phyloP scores from a whole-genome alignment of 768 basidiomycete species.

The Baorangia bicolor region DNA sequence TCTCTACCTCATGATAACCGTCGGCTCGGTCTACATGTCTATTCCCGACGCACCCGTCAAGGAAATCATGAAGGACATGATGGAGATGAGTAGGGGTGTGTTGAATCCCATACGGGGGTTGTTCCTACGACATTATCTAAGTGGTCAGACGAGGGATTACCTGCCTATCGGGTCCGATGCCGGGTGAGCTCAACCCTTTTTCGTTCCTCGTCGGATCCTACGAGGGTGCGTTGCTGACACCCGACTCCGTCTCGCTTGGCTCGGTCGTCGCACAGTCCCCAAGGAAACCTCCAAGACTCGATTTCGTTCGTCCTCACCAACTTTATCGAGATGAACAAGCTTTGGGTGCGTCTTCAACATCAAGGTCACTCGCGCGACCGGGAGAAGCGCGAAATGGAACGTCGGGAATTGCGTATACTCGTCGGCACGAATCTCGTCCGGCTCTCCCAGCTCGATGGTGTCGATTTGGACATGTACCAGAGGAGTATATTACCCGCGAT shows the following conservation, averaged over 20 bases:
- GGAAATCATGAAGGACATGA: slow-evolving; percentile 99
- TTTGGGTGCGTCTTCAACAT: slow-evolving; percentile 98
- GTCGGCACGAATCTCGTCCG: slow-evolving; percentile 98
- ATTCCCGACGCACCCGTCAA: slow-evolving; percentile 95
- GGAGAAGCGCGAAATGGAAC: slow-evolving; percentile 96
- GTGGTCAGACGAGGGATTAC: slow-evolving; percentile 94
- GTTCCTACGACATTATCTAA: slow-evolving; percentile 94
- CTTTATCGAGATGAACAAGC: slow-evolving; percentile 99
- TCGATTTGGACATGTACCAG: slow-evolving; percentile 91
- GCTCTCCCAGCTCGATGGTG: slow-evolving; percentile 92
- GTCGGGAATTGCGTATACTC: slow-evolving; percentile 90
- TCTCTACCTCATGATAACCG: slow-evolving; percentile 98
- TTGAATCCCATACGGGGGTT: slow-evolving; percentile 96
- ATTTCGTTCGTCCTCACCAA: slow-evolving; percentile 95
- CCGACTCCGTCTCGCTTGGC: neutral
- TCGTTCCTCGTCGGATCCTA: neutral
- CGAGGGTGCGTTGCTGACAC: neutral
- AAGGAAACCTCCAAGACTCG: slow-evolving; percentile 91
- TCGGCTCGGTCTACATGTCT: slow-evolving; percentile 99
- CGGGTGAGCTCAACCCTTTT: slow-evolving; percentile 54
- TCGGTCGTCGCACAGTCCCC: slow-evolving; percentile 52
- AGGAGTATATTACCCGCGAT: slow-evolving; percentile 85
- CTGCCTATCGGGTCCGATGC: slow-evolving; percentile 83
- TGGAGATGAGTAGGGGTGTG: slow-evolving; percentile 99
- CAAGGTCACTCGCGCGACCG: slow-evolving; percentile 96